Evolutionary conservation across 176 grass and related monocot genomes (phyloP), one percentile per base, ranked within the genome.

Genomic region (Triticum turgidum): DNA sequence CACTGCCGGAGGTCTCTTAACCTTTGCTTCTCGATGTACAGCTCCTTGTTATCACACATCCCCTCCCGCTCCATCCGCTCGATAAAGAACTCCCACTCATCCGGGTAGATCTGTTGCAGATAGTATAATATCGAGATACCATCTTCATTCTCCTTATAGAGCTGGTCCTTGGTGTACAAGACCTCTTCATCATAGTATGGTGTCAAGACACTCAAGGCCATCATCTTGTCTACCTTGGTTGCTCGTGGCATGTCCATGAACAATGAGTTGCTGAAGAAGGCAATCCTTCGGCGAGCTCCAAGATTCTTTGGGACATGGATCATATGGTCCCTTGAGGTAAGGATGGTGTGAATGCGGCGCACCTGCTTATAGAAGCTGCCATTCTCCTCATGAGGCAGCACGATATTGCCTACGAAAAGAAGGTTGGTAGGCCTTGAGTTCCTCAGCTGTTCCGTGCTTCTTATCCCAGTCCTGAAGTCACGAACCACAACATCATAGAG

Each of bases 191-290:
- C 88, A 83, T 93, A 98, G 79, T 98, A 98, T 80, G 95, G 95
- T 5, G 95, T 98, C 85, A 98, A 81, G 24, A 98, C 95, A 76
- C 93, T 93, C 30, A 98, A 98, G 34, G 95, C 65, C 87, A 89
- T 89, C 95, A 98, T 98, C 85, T 98, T 98, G 84, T 98, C 93
- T 29, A 98, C 95, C 80, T 85, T 91, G 54, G 93, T 92, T 39
- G 95, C 95, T 69, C 95, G 80, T 21, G 95, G 95, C 92, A 98
- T 98, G 78, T 98, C 95, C 95, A 98, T 98, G 83, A 98, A 98
- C 67, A 98, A 86, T n/a, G 95, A 98, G 65, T 98, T 98, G 91
- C 90, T 91, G 83, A 98, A 98, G 66, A 98, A 98, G 59, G 95
- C 92, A 7, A 98, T 95, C 25, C 95, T 88, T 44, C 95, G 84